A percentile compares a stretch with the other conserved stretches of the same genome.
These are phyloP conservation scores for Yamadazyma akitaensis DNA, from an alignment of 805 yeast genomes.

Conservation along the genomic window DNA sequence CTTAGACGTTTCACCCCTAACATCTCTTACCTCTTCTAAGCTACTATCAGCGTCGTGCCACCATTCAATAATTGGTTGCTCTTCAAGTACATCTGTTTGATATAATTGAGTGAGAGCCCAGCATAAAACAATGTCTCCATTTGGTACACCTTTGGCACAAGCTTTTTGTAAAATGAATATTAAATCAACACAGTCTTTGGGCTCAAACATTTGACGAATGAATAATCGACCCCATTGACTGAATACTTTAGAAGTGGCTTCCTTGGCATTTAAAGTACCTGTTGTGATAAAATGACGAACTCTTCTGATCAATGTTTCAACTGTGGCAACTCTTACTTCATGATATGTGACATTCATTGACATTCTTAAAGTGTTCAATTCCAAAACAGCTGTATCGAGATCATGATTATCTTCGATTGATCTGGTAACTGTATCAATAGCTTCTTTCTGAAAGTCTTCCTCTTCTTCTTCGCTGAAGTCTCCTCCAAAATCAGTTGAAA, in stretches of 20 bases:
- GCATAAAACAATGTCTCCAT: conserved; percentile 42
- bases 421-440: conserved; percentile 88
- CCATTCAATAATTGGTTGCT: conserved; percentile 78
- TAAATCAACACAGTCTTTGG: conserved; percentile 74
- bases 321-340: conserved; percentile 83
- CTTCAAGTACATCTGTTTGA: conserved; percentile 79
- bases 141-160: conserved; percentile 40
- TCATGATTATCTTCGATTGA: conserved; percentile 92
- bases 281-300: conserved; percentile 73
- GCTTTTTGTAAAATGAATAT: conserved; percentile 49
- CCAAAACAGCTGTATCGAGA: conserved; percentile 87
- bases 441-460: conserved; percentile 84
- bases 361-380: conserved; percentile 93
- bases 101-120: conserved; percentile 60
- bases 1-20: conserved; percentile 57
- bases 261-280: conserved; percentile 70
- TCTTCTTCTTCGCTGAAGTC: conserved; percentile 37
- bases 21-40: conserved; percentile 41
- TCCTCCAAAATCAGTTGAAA: conserved; percentile 48
- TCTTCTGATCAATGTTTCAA: conserved; percentile 65
- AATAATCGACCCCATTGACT: conserved; percentile 79
- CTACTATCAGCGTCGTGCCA: conserved; percentile 51
- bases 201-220: conserved; percentile 80
- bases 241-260: conserved; percentile 74
- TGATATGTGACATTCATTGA: conserved; percentile 94